These are phyloP conservation scores for Blastocystis sp. DNA, from an alignment of 352 stramenopile species.

Conservation along the genomic window DNA sequence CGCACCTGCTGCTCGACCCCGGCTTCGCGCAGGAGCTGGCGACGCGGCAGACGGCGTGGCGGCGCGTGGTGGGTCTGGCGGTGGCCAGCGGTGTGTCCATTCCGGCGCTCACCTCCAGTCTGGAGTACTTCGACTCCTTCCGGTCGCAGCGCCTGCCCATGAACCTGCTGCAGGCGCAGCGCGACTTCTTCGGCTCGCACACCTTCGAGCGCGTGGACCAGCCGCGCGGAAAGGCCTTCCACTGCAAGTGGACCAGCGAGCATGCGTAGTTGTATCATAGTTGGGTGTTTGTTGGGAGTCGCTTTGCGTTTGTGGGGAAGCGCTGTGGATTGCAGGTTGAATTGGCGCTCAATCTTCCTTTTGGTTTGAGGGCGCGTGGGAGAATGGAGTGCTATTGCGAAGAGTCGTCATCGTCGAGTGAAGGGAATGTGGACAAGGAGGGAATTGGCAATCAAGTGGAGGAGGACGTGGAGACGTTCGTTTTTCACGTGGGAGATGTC, in stretches of 20 bases:
- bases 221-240: constrained; percentile 84
- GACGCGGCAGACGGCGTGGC: constrained; percentile 88
- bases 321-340: too few species aligned
- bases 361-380: too few species aligned
- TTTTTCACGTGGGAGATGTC: too few species aligned
- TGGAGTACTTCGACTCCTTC: constrained; percentile 98
- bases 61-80: constrained; percentile 90
- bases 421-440: too few species aligned
- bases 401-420: too few species aligned
- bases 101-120: constrained; percentile 84
- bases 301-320: too few species aligned
- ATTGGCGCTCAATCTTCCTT: too few species aligned
- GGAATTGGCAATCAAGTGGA: too few species aligned
- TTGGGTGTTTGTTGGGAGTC: constrained; percentile 18
- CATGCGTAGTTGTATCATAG: constrained; percentile 73
- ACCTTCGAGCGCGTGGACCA: constrained; percentile 91
- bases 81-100: constrained; percentile 87
- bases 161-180: constrained; percentile 96
- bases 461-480: too few species aligned
- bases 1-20: constrained; percentile 93
- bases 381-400: too few species aligned
- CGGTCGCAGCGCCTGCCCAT: constrained; percentile 86
- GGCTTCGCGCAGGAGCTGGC: constrained; percentile 92
- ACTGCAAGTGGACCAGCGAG: constrained; percentile 92
- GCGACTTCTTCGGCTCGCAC: constrained; percentile 98